A percentile compares a stretch with the other conserved stretches of the same genome.
phyloP scores from a whole-genome alignment of 768 basidiomycete species.

The Cubamyces sp. region DNA sequence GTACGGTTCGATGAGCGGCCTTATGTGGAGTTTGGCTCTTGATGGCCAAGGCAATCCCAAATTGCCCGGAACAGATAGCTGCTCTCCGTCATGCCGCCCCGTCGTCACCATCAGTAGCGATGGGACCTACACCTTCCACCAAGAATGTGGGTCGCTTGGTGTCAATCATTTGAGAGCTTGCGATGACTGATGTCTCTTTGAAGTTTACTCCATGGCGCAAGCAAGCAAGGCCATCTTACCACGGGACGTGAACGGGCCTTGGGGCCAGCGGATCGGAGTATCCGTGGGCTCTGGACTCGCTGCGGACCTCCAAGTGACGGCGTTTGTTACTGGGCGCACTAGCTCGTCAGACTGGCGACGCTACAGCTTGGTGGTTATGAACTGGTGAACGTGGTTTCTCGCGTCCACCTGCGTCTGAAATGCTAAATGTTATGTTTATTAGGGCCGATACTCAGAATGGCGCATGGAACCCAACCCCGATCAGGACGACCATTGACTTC shows the following conservation, averaged over 20 bases:
- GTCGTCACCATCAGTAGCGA: constrained; percentile 69
- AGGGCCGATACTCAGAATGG: constrained; percentile 54
- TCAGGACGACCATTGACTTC: constrained; percentile 65
- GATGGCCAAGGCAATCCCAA: constrained; percentile 64
- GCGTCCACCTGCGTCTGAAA: background rate
- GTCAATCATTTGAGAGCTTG: background rate
- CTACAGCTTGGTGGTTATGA: constrained; percentile 76
- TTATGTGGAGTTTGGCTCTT: constrained; percentile 81
- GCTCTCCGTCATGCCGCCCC: constrained; percentile 65
- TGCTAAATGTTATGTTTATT: background rate
- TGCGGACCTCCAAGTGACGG: constrained; percentile 65
- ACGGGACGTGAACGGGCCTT: constrained; percentile 68
- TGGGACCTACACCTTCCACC: constrained; percentile 66
- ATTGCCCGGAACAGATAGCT: constrained; percentile 66
- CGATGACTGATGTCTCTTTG: background rate
- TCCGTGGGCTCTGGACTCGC: constrained; percentile 57
- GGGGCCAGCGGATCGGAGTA: constrained; percentile 69
- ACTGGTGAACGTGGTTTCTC: constrained; percentile 45
- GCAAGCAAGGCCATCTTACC: constrained; percentile 75
- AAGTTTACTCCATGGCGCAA: constrained; percentile 75
- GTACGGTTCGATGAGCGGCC: constrained; percentile 47
- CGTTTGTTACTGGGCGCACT: constrained; percentile 63
- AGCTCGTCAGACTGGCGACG: constrained; percentile 59
- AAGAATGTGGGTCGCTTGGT: constrained; percentile 60
- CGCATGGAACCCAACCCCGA: constrained; percentile 58